Base-by-base conservation (phyloP, 441 rosid species). In the Erodium trifolium region DNA sequence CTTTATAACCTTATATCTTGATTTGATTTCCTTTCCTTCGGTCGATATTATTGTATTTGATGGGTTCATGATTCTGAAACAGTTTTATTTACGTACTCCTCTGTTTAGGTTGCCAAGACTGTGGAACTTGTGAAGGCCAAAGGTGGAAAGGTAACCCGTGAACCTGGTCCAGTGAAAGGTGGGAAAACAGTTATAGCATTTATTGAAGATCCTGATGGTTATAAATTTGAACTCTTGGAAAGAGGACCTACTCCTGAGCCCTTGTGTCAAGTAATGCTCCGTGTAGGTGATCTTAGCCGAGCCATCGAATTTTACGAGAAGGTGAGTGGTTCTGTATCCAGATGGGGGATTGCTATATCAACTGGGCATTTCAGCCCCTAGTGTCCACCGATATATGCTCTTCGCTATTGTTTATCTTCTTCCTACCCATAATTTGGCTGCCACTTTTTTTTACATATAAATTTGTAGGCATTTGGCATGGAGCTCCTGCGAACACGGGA, bases 131-230 rank as follows among this genome's bases (percentile, higher is more conserved):
- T 89, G 55, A 91, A 88, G 78, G 97, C 91, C 41, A 93, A 91
- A 77, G 93, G 97, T 19, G 99, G 97, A 6, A 91, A 85, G 79
- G 93, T 93, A 51, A 86, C 85, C n/a, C 82, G 96, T 72, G 97
- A 91, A 79, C 95, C 96, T 73, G 96, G 91, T 73, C 88, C 95
- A 70, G 95, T 93, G 63, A 87, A 93, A 83, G 97, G 96, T 73
- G 97, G 99, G 34, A 86, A 63, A n/a, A 87, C 92, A 55, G 86
- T 91, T 0, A 88, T 88, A 63, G 99, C 99, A 29, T 91, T 88
- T 79, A 76, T 91, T 69, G 96, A 91, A 85, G 99, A 93, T 81
- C 97, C 96, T 65, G 96, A 91, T 81, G 99, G 99, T 78, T 93
- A 93, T 78, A 88, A 86, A 76, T 93, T 91, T 82, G 97, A 91